These are phyloP conservation scores for Podila epigama DNA, from an alignment of 192 early-diverging fungal genomes.

Conservation along the genomic window DNA sequence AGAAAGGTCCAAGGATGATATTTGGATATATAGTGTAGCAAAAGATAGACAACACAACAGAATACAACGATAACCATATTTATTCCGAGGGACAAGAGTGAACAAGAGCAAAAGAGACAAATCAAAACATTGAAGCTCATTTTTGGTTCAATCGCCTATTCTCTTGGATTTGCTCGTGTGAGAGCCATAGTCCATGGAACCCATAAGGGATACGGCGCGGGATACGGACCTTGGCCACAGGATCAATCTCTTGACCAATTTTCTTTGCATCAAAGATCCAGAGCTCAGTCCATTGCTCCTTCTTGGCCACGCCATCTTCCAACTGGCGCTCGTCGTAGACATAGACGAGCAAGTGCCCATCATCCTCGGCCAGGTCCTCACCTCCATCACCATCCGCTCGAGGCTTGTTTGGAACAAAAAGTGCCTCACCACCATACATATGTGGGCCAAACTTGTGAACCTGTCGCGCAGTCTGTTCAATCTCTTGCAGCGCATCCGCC, in stretches of 20 bases:
- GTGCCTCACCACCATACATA: constrained; percentile 17
- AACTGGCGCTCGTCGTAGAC: constrained; percentile 36
- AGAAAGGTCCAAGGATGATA: too few relatives aligned
- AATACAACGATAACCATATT: too few relatives aligned
- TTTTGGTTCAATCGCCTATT: constrained; percentile 9
- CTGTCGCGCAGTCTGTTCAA: background rate
- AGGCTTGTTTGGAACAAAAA: constrained; percentile 22
- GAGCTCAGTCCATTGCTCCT: constrained; percentile 29
- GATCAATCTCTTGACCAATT: constrained; percentile 22
- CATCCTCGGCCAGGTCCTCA: constrained; percentile 12
- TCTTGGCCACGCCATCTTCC: constrained; percentile 15
- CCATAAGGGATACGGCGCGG: constrained; percentile 35
- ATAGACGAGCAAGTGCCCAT: constrained; percentile 32
- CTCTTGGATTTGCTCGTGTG: constrained; percentile 29
- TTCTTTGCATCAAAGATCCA: constrained; percentile 44
- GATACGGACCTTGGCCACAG: constrained; percentile 29
- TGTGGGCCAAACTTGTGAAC: constrained; percentile 22
- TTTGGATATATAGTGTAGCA: too few relatives aligned
- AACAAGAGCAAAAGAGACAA: too few relatives aligned
- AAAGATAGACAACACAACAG: too few relatives aligned
- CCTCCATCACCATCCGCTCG: constrained; percentile 6
- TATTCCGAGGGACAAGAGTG: too few relatives aligned
- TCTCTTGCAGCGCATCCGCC: background rate
- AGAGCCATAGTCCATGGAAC: constrained; percentile 31
- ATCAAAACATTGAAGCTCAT: background rate